Conservation (phyloP, 495 filamentous ascomycete species). For the Penicillium fimorum region DNA sequence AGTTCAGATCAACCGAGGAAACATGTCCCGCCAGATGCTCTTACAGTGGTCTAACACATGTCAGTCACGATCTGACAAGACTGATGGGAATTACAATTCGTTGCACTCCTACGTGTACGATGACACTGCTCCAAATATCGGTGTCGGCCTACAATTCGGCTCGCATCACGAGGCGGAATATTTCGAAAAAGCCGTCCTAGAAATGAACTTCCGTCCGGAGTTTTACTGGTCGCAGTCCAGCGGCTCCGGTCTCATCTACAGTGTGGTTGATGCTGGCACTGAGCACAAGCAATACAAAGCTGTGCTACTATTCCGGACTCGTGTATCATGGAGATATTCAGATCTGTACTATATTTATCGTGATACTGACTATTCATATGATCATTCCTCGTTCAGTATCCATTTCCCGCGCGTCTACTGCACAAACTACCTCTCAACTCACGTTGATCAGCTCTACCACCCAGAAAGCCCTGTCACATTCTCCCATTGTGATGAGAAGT, state of each 20-base stretch:
- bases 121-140: conserved; percentile 37
- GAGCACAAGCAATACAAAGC: conserved; percentile 42
- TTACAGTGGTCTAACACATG: conserved; percentile 46
- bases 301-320: conserved; percentile 26
- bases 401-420: conserved; percentile 32
- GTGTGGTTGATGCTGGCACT: conserved; percentile 32
- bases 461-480: conserved; percentile 30
- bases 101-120: conserved; percentile 40
- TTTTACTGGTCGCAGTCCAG: conserved; percentile 30
- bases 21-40: conserved; percentile 30
- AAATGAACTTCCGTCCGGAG: conserved; percentile 22
- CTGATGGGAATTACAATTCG: conserved; percentile 38
- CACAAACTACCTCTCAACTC: conserved; percentile 41
- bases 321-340: conserved; percentile 31
- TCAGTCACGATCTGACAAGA: conserved; percentile 32
- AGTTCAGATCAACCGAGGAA: conserved; percentile 35
- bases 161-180: conserved; percentile 28
- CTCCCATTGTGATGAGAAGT: conserved; percentile 39
- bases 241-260: conserved; percentile 32
- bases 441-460: conserved; percentile 36
- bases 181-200: conserved; percentile 33
- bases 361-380: conserved; percentile 35
- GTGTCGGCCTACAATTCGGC: conserved; percentile 30
- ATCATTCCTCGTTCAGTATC: conserved; percentile 26
- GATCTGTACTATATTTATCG: conserved; percentile 37